phyloP scores from a whole-genome alignment of 495 filamentous ascomycete genomes.

The Penicillium manginii region DNA sequence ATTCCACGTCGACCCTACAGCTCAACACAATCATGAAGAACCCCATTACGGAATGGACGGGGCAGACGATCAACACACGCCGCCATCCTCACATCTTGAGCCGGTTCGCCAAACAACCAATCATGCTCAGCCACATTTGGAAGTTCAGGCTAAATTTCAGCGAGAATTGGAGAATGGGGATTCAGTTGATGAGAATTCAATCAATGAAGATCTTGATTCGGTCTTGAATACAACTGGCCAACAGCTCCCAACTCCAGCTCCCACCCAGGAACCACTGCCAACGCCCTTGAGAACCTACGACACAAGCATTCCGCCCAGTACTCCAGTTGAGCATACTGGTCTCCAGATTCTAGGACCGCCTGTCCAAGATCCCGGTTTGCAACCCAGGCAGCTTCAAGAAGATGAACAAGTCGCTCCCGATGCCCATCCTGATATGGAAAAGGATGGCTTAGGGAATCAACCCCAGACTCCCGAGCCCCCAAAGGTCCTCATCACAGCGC shows the following conservation, averaged over 20 bases:
- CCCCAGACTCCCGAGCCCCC: neutral
- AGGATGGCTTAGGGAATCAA: neutral
- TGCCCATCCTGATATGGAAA: neutral
- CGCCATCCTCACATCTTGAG: neutral
- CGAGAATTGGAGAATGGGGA: neutral
- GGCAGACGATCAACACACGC: neutral
- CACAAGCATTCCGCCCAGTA: too few relatives aligned
- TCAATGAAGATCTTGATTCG: neutral
- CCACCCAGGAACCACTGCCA: slow-evolving; percentile 24
- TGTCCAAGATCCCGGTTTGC: neutral
- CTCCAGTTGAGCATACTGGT: too few relatives aligned
- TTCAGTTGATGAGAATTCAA: neutral
- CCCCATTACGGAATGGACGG: neutral
- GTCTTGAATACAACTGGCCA: slow-evolving; percentile 2
- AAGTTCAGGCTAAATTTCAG: neutral
- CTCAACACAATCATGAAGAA: neutral
- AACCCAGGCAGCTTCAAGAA: neutral
- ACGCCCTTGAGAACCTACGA: neutral
- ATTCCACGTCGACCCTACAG: neutral
- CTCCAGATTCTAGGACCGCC: neutral
- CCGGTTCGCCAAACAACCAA: neutral
- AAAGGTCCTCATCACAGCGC: slow-evolving; percentile 15
- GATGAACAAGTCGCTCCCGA: neutral
- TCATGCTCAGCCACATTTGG: neutral
- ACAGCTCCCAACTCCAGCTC: slow-evolving; percentile 27